Conservation (phyloP, 306 rosid genomes). For the Quercus suber region DNA sequence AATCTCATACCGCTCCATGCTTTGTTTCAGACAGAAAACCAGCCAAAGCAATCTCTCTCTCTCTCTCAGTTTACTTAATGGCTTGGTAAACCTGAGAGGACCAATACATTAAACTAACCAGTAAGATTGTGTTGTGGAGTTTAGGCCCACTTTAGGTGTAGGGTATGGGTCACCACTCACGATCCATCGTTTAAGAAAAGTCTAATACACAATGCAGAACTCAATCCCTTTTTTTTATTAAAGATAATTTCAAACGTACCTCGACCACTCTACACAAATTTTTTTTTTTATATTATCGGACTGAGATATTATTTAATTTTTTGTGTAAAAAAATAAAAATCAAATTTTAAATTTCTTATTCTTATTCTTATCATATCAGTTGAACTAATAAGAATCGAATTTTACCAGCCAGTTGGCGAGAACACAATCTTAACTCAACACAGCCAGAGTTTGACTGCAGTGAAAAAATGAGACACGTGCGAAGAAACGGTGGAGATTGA, state of each 20-base stretch:
- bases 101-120: not conserved
- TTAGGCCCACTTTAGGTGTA: not conserved
- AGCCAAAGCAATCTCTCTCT: not conserved
- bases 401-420: too few relatives aligned
- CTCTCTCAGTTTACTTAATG: not conserved
- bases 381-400: too few relatives aligned
- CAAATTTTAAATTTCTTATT: too few relatives aligned
- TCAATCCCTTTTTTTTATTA: too few relatives aligned
- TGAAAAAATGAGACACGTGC: not conserved
- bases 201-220: slow-evolving; percentile 23
- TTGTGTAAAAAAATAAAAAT: too few relatives aligned
- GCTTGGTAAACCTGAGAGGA: not conserved
- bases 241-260: too few relatives aligned
- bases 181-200: not conserved
- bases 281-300: too few relatives aligned
- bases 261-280: too few relatives aligned
- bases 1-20: slow-evolving; percentile 80
- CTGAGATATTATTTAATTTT: too few relatives aligned
- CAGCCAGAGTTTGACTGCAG: slow-evolving; percentile 20
- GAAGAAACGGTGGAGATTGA: not conserved
- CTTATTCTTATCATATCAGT: too few relatives aligned
- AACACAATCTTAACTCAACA: too few relatives aligned
- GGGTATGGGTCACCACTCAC: slow-evolving; percentile 7
- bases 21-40: not conserved
- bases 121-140: not conserved